Evolutionary conservation across 2,329 filamentous ascomycete species (phyloP).

Genomic region (Xylaria sp.): DNA sequence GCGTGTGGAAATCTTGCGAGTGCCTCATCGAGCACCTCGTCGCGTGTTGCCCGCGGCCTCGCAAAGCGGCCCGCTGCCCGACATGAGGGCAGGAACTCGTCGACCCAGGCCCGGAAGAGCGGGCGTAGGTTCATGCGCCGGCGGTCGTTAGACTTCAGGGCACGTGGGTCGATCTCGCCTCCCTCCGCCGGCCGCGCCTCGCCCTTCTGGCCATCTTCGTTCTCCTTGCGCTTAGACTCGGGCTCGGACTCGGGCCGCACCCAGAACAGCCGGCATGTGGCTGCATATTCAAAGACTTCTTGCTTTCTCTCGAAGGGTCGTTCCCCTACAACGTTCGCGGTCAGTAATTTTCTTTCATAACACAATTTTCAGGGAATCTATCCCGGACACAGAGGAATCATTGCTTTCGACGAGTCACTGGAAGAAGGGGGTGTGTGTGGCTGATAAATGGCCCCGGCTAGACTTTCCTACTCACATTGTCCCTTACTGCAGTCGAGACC

Average conservation of each 20-base stretch:
- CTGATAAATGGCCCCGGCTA: too few species aligned
- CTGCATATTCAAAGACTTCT: constrained; percentile 65
- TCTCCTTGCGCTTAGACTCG: constrained; percentile 31
- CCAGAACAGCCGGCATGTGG: constrained; percentile 61
- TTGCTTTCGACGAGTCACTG: too few species aligned
- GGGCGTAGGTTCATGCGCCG: constrained; percentile 57
- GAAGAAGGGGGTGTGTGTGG: too few species aligned
- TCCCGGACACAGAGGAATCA: too few species aligned
- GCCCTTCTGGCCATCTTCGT: constrained; percentile 26
- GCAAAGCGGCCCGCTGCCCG: constrained; percentile 43
- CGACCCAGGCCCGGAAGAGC: constrained; percentile 62
- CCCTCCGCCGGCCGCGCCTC: constrained; percentile 12
- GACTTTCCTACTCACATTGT: constrained; percentile 53
- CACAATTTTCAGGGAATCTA: too few species aligned
- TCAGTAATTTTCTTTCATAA: too few species aligned
- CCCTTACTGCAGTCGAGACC: constrained; percentile 52
- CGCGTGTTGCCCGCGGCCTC: constrained; percentile 38
- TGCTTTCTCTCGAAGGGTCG: constrained; percentile 59
- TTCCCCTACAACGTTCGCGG: too few species aligned
- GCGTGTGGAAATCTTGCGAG: constrained; percentile 53
- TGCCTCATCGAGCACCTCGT: constrained; percentile 54
- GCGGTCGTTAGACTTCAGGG: constrained; percentile 58
- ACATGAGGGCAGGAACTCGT: constrained; percentile 63
- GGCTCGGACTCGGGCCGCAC: constrained; percentile 37
- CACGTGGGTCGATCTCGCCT: constrained; percentile 29